These are phyloP conservation scores for Linnemannia hyalina DNA, from an alignment of 192 early-diverging fungal species.

Conservation along the genomic window DNA sequence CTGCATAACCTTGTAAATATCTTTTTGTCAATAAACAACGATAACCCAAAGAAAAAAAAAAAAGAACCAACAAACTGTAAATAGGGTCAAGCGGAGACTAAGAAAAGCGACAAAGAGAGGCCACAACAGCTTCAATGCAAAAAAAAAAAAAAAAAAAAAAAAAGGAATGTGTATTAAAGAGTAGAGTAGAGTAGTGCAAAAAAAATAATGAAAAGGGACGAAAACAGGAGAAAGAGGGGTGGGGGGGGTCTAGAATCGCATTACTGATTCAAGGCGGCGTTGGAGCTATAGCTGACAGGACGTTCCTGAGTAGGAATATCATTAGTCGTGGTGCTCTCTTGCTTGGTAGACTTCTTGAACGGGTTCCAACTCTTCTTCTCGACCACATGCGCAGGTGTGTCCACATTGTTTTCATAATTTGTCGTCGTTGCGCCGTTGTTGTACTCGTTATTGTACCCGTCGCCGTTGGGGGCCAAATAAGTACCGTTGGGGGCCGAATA, in stretches of 20 bases:
- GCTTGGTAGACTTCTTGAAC: constrained; percentile 36
- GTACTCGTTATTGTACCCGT: neutral
- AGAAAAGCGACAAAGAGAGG: no score
- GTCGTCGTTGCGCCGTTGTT: neutral
- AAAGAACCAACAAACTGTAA: no score
- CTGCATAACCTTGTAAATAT: neutral
- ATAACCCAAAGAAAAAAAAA: neutral
- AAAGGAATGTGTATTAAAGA: neutral
- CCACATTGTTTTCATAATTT: neutral
- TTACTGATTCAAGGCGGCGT: constrained; percentile 39
- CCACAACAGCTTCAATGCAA: no score
- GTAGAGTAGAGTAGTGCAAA: neutral
- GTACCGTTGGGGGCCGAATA: neutral
- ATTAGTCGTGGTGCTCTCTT: neutral
- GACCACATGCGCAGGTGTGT: neutral
- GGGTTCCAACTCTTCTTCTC: constrained; percentile 52
- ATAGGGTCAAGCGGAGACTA: neutral
- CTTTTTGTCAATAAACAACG: neutral
- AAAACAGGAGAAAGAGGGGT: neutral
- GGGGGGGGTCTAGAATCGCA: neutral
- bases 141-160: constrained; percentile 11
- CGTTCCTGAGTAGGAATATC: constrained; percentile 14
- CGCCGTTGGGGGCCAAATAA: neutral
- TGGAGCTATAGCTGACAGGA: constrained; percentile 35
- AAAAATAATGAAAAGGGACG: neutral